phyloP scores from a whole-genome alignment of 352 stramenopile species.

The Phytophthora niederhauseri region DNA sequence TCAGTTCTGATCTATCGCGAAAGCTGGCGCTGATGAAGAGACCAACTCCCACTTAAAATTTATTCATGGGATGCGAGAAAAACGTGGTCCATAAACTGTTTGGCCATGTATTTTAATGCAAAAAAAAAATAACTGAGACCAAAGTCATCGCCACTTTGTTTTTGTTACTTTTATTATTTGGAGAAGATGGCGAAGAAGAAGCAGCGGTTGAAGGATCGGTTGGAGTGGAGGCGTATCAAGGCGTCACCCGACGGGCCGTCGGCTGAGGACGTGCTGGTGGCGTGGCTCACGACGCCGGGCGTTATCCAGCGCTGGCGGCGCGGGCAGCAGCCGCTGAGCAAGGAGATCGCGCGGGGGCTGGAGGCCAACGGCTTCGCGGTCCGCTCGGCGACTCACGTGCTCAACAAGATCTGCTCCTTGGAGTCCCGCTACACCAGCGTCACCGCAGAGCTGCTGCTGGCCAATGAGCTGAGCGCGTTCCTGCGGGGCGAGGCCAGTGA shows the following conservation, averaged over 20 bases:
- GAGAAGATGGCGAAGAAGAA: neutral
- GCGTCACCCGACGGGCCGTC: neutral
- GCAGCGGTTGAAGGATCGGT: neutral
- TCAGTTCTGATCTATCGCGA: too few species aligned
- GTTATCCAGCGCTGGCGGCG: neutral
- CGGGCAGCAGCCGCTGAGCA: neutral
- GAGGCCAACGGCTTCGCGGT: slow-evolving; percentile 23
- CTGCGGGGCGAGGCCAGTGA: slow-evolving; percentile 13
- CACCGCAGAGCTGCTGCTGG: slow-evolving; percentile 21
- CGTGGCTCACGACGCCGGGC: neutral
- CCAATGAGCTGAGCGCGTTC: slow-evolving; percentile 32
- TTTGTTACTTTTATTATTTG: too few species aligned
- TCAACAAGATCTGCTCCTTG: slow-evolving; percentile 17
- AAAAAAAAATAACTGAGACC: too few species aligned
- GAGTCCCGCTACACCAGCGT: slow-evolving; percentile 30
- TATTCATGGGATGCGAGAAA: too few species aligned
- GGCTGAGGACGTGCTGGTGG: neutral
- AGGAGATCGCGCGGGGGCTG: slow-evolving; percentile 24
- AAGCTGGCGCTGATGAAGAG: too few species aligned
- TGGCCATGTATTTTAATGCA: too few species aligned
- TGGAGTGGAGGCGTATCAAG: neutral
- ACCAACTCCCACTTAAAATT: too few species aligned
- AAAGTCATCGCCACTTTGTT: too few species aligned
- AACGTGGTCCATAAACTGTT: too few species aligned
- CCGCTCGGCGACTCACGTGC: slow-evolving; percentile 24